phyloP scores from a whole-genome alignment of 208 protist genomes.

The Vickermania spadyakhi region DNA sequence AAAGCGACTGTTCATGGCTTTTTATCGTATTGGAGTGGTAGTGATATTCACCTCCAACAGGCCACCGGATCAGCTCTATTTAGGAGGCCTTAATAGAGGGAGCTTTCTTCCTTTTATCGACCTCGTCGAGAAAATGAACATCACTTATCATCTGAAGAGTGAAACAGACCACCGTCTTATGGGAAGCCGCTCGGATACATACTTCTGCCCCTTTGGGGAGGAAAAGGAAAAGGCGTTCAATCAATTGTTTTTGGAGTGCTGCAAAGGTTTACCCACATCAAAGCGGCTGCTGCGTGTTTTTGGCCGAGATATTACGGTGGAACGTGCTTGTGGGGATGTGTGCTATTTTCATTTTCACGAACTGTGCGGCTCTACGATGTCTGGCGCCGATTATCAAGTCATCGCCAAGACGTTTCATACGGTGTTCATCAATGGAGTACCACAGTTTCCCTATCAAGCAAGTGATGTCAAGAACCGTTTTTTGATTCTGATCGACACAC shows the following conservation, averaged over 20 bases:
- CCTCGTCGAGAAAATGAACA: conserved; percentile 77
- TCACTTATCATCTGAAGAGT: conserved; percentile 85
- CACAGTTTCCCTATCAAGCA: conserved; percentile 60
- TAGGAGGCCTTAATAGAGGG: conserved; percentile 89
- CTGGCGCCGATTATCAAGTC: conserved; percentile 75
- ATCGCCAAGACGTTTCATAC: conserved; percentile 86
- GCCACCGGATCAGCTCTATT: conserved; percentile 79
- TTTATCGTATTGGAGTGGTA: conserved; percentile 88
- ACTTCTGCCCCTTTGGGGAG: conserved; percentile 41
- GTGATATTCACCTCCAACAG: conserved; percentile 93
- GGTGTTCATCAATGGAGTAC: conserved; percentile 78
- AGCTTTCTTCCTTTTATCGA: conserved; percentile 95
- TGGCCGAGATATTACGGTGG: conserved; percentile 66
- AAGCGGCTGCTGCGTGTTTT: conserved; percentile 52
- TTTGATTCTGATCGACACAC: conserved; percentile 80
- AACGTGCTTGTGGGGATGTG: conserved; percentile 48
- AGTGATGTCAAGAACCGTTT: conserved; percentile 83
- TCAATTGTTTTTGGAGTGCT: conserved; percentile 68
- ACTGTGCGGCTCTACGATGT: conserved; percentile 58
- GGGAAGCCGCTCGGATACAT: conserved; percentile 57
- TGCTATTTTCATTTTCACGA: conserved; percentile 81
- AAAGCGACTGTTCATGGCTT: conserved; percentile 83
- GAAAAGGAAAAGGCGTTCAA: conserved; percentile 66
- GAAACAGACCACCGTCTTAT: conserved; percentile 88
- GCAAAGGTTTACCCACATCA: conserved; percentile 65